Evolutionary conservation across 805 yeast species (phyloP).

Genomic region (Sugiyamaella americana): DNA sequence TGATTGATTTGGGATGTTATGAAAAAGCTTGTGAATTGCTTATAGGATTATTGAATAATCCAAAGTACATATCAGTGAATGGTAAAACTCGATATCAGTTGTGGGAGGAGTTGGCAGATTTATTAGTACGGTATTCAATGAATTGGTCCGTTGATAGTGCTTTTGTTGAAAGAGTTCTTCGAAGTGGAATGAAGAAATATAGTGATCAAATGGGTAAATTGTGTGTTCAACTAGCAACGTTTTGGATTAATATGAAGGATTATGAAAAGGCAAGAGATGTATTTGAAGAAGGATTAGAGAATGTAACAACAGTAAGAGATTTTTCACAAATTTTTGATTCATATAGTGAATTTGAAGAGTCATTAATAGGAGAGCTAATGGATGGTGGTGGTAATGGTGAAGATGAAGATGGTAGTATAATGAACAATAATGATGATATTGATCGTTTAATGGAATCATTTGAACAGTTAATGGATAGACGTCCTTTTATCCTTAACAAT

Average conservation of each 20-base stretch:
- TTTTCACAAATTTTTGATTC: slow-evolving; percentile 61
- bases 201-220: slow-evolving; percentile 57
- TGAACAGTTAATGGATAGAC: slow-evolving; percentile 49
- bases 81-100: slow-evolving; percentile 44
- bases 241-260: slow-evolving; percentile 38
- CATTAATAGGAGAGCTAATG: slow-evolving; percentile 34
- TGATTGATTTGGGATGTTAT: slow-evolving; percentile 23
- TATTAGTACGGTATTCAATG: slow-evolving; percentile 29
- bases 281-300: slow-evolving; percentile 44
- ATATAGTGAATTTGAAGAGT: slow-evolving; percentile 56
- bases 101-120: slow-evolving; percentile 42
- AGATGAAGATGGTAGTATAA: slow-evolving; percentile 15
- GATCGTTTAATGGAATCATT: slow-evolving; percentile 43
- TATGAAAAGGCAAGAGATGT: slow-evolving; percentile 37
- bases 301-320: slow-evolving; percentile 49
- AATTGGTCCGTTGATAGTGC: slow-evolving; percentile 20
- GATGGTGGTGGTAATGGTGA: too few relatives aligned
- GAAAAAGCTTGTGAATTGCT: slow-evolving; percentile 34
- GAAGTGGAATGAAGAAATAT: slow-evolving; percentile 37
- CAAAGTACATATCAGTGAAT: slow-evolving; percentile 32
- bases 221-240: slow-evolving; percentile 43
- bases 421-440: slow-evolving; percentile 29
- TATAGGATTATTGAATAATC: slow-evolving; percentile 31
- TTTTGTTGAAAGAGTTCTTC: slow-evolving; percentile 35
- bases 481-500: slow-evolving; percentile 59